Evolutionary conservation across 805 yeast species (phyloP), one percentile per base, ranked within the genome.

Genomic region (Spathaspora passalidarum): DNA sequence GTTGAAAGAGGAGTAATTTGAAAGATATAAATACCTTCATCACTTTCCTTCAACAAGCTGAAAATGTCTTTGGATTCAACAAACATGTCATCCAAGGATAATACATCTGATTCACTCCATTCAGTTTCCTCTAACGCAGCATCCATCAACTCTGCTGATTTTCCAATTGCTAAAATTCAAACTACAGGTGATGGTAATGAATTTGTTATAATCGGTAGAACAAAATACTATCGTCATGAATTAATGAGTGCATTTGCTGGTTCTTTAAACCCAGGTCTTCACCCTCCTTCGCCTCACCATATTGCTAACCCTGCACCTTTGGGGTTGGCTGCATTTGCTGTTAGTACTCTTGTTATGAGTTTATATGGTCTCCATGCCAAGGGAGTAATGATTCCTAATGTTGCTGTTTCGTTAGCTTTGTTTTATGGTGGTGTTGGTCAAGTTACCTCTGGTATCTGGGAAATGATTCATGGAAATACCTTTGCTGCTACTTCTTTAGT

Each of bases 201-300:
- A 34, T 62, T 63, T 49, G 65, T 76, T 35, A 66, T 66, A 46
- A 66, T 76, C 37, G 76, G 74, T 43, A 66, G 68, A 43, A 55
- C 61, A 34, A 62, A 66, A 20, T 76, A 80, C 61, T 68, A 71
- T 46, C 73, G 78, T 44, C 70, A 70, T 22, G 90, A 84, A 46
- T 75, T 84, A 51, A 61, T 80, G 52, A 69, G 69, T 26, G 89
- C 88, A 2, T 82, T 83, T 56, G 87, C 85, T 13, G 87, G 86
- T 56, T 69, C 69, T 8, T 63, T 76, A 46, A 72, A 72, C 42
- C 69, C 79, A 4, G 66, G 63, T 13, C 75, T 80, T 43, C 56
- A 65, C 47, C 75, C 79, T 49, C 65, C 72, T 17, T 73, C 82
- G 5, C 57, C 63, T 42, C 75, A 81, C 56, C 73, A 67, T 47